Evolutionary conservation across 345 rosid species (phyloP).

Genomic region (Bretschneidera sinensis): DNA sequence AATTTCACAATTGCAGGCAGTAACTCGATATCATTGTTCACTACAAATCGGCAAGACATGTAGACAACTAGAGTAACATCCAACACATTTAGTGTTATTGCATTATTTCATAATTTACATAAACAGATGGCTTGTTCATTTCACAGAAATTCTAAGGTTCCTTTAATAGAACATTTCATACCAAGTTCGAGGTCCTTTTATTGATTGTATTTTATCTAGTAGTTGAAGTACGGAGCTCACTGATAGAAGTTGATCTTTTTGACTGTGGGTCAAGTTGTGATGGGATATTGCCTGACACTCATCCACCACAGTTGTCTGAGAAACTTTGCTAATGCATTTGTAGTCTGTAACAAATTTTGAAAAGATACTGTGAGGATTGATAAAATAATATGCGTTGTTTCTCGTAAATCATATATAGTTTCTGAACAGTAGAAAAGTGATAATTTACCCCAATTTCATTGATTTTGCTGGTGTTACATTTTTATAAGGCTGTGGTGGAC

Average conservation of each 20-base stretch:
- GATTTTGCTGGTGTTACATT: slow-evolving; percentile 26
- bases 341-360: slow-evolving; percentile 27
- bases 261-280: slow-evolving; percentile 8
- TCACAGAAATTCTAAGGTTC: slow-evolving; percentile 17
- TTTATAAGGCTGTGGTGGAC: slow-evolving; percentile 41
- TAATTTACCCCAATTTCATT: slow-evolving; percentile 36
- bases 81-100: not conserved
- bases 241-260: slow-evolving; percentile 10
- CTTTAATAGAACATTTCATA: slow-evolving; percentile 21
- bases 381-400: slow-evolving; percentile 8
- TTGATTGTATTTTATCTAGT: slow-evolving; percentile 15
- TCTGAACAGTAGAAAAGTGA: not conserved
- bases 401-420: not conserved
- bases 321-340: slow-evolving; percentile 25
- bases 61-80: not conserved
- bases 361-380: slow-evolving; percentile 3
- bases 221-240: slow-evolving; percentile 18
- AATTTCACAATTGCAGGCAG: not conserved
- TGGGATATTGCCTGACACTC: slow-evolving; percentile 10
- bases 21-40: not conserved
- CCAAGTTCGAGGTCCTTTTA: slow-evolving; percentile 12
- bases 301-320: not conserved
- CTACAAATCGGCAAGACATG: not conserved
- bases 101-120: not conserved
- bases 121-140: not conserved